Base-by-base conservation (phyloP, 768 basidiomycete species). In the Rhizopogon vinicolor region DNA sequence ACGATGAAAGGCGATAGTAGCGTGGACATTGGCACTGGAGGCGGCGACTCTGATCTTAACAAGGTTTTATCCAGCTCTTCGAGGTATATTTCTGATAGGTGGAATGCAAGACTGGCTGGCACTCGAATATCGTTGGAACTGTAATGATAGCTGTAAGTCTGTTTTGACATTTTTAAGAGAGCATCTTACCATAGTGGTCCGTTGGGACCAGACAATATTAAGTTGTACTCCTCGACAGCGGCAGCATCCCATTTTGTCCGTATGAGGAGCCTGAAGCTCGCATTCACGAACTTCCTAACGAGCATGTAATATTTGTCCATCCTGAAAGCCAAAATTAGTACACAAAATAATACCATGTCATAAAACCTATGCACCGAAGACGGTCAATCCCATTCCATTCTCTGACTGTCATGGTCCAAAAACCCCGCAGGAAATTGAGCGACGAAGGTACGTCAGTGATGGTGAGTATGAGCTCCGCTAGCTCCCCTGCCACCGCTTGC, bases 291-390 rank as follows among this genome's bases (percentile, higher is more conserved):
- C 60, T 88, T 81, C 56, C 96, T 81, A 56, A 98, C 84, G 44
- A 99, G 87, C 85, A 98, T 86, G 68, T 96, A 95, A 69, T 91
- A 98, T 70, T 99, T 99, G 79, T 99, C 96, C 68, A 98, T 85
- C 62, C 95, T 97, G 63, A 10, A 28, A 54, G 14, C 49, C 29
- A 53, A 57, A 55, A 50, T 56, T 55, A 53, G 59, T 31, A 59
- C 51, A 41, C 43, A 9, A 54, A 31, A 40, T 13, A 31, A 40
- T 13, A 19, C 40, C 19, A 12, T 41, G 16, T 35, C 25, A 52
- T n/a, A 40, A 41, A 4, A 53, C 35, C 2, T 43, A 7, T 37
- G 7, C 35, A 68, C 95, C 96, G 77, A 62, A 96, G 72, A 43
- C 90, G 80, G 67, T 99, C 96, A 35, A 99, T 89, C 3, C 92